These are phyloP conservation scores for Avena insularis DNA, from an alignment of 176 grass and related monocot genomes.

Conservation along the genomic window DNA sequence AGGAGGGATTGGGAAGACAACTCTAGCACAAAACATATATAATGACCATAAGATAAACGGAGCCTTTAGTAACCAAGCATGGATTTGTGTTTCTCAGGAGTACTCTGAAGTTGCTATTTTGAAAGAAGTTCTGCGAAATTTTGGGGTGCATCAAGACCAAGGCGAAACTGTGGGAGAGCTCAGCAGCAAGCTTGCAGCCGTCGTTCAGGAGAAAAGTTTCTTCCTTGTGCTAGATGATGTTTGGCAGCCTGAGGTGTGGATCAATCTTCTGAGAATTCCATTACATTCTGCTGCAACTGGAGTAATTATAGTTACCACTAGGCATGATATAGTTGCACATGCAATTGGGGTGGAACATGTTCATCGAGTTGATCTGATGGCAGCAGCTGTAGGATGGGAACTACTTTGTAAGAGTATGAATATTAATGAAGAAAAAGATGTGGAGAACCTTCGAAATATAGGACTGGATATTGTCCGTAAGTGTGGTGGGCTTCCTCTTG, in stretches of 20 bases:
- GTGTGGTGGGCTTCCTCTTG: constrained; percentile 56
- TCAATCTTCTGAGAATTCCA: constrained; percentile 24
- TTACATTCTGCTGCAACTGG: constrained; percentile 17
- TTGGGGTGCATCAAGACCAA: neutral
- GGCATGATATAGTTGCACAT: constrained; percentile 31
- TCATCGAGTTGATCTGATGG: constrained; percentile 52
- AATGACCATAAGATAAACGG: constrained; percentile 28
- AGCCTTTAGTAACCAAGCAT: constrained; percentile 27
- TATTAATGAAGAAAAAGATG: constrained; percentile 28
- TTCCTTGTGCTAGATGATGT: constrained; percentile 57
- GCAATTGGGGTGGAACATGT: constrained; percentile 1
- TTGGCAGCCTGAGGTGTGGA: constrained; percentile 47
- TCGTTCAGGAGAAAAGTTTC: constrained; percentile 26
- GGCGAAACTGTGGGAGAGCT: constrained; percentile 38
- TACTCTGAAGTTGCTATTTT: constrained; percentile 39
- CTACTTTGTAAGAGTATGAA: constrained; percentile 46
- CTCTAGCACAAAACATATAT: constrained; percentile 49
- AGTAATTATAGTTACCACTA: constrained; percentile 46
- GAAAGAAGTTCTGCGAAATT: constrained; percentile 4
- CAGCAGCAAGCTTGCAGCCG: neutral
- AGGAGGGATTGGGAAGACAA: constrained; percentile 59
- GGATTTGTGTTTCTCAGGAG: constrained; percentile 48
- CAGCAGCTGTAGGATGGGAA: constrained; percentile 34
- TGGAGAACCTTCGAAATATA: neutral
- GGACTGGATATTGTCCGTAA: constrained; percentile 32